phyloP scores from a whole-genome alignment of 73 alveolate species.

The Urostyla sp. region DNA sequence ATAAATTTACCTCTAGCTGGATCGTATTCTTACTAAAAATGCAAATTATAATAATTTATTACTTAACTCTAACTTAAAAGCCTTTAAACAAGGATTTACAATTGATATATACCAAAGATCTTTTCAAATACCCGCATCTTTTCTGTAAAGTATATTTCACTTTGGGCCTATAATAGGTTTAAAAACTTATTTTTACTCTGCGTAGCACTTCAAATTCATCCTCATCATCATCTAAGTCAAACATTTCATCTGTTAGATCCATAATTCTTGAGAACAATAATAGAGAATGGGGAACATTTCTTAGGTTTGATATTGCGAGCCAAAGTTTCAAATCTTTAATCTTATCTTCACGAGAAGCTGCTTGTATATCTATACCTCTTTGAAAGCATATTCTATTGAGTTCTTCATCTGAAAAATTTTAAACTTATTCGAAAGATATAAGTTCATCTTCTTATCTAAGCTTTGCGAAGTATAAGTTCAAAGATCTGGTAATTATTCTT shows the following conservation, averaged over 20 bases:
- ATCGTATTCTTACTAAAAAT: neutral
- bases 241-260: slow-evolving; percentile 66
- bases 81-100: slow-evolving; percentile 31
- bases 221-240: slow-evolving; percentile 52
- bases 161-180: slow-evolving; percentile 16
- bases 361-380: slow-evolving; percentile 70
- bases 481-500: slow-evolving; percentile 37
- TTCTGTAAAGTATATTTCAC: slow-evolving; percentile 49
- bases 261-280: slow-evolving; percentile 60
- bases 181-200: slow-evolving; percentile 3
- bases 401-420: slow-evolving; percentile 29
- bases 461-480: slow-evolving; percentile 51
- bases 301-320: slow-evolving; percentile 64
- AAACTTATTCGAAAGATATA: slow-evolving; percentile 42
- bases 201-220: slow-evolving; percentile 62
- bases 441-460: slow-evolving; percentile 59
- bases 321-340: slow-evolving; percentile 65
- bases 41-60: neutral
- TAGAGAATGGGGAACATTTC: slow-evolving; percentile 67
- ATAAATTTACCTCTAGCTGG: slow-evolving; percentile 17
- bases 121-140: slow-evolving; percentile 56
- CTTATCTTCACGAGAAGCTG: slow-evolving; percentile 21
- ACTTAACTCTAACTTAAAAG: slow-evolving; percentile 25
- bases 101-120: slow-evolving; percentile 58
- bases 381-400: slow-evolving; percentile 48